phyloP scores from a whole-genome alignment of 2,329 filamentous ascomycete genomes.

The Bisporella sp. region DNA sequence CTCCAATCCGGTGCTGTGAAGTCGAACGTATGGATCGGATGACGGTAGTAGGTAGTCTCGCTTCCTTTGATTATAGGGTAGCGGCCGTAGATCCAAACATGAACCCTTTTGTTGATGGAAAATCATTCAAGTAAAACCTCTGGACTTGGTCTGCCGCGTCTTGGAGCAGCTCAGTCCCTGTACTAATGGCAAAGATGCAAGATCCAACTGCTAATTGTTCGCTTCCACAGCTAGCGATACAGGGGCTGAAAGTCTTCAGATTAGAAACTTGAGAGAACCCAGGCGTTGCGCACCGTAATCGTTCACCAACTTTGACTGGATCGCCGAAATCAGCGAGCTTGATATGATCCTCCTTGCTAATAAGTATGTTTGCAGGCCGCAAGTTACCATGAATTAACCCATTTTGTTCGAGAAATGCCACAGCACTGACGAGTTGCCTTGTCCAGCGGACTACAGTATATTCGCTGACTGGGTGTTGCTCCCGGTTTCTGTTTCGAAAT shows the following conservation, averaged over 20 bases:
- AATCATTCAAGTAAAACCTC: constrained; percentile 4
- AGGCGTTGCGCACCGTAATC: constrained; percentile 1
- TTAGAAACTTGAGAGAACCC: constrained; percentile 6
- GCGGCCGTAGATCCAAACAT: no score
- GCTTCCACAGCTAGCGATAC: constrained; percentile 3
- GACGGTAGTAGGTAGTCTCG: no score
- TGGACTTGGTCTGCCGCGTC: constrained; percentile 2
- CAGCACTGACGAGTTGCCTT: constrained; percentile 3
- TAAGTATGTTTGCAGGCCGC: constrained; percentile 4
- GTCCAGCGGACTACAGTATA: constrained; percentile 1
- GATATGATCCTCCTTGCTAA: constrained; percentile 2
- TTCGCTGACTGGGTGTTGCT: constrained; percentile 1
- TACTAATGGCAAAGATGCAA: background rate
- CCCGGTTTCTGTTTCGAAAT: constrained; percentile 3
- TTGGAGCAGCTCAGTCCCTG: background rate
- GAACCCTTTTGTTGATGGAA: constrained; percentile 2
- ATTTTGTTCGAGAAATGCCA: constrained; percentile 3
- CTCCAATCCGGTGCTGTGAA: no score
- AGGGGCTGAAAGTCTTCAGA: constrained; percentile 1
- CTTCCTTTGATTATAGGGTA: no score
- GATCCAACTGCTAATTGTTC: background rate
- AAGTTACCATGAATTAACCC: constrained; percentile 3
- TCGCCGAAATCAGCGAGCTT: constrained; percentile 4
- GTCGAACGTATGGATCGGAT: no score
- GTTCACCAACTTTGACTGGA: constrained; percentile 1